Percentiles rank a stretch among this genome's conserved stretches.
Evolutionary conservation across 768 basidiomycete species (phyloP).

Genomic region (Leccinum arenicola): DNA sequence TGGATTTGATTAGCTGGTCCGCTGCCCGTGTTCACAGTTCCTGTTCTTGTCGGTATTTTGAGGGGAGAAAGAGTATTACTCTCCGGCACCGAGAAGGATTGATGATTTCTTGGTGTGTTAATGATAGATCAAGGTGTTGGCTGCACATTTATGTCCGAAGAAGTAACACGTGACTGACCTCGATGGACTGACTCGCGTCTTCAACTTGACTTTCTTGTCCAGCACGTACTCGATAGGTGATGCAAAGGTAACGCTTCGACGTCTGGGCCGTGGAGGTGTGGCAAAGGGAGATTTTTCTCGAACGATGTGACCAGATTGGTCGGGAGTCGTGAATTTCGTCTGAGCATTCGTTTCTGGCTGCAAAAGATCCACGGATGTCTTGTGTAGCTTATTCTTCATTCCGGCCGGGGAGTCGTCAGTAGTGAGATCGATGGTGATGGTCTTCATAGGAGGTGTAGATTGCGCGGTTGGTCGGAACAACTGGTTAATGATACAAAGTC

Average conservation of each 20-base stretch:
- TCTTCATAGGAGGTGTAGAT: conserved; percentile 21
- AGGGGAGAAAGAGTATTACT: conserved; percentile 19
- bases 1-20: conserved; percentile 2
- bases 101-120: background rate
- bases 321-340: background rate
- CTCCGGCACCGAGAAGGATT: conserved; percentile 1
- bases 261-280: conserved; percentile 8
- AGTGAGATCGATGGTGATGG: conserved; percentile 46
- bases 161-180: conserved; percentile 7
- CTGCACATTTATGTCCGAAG: background rate
- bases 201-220: conserved; percentile 1
- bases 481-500: conserved; percentile 13
- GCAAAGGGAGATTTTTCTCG: background rate
- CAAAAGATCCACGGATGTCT: background rate
- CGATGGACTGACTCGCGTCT: background rate
- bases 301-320: background rate
- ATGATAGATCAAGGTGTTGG: background rate
- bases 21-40: background rate
- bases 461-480: conserved; percentile 2
- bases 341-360: background rate
- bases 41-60: conserved; percentile 1
- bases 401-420: conserved; percentile 26
- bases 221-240: conserved; percentile 23
- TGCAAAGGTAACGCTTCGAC: conserved; percentile 30
- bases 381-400: background rate